Percentiles rank a stretch among this genome's conserved stretches.
Evolutionary conservation across 306 rosid species (phyloP).

Genomic region (Oemleria cerasiformis): DNA sequence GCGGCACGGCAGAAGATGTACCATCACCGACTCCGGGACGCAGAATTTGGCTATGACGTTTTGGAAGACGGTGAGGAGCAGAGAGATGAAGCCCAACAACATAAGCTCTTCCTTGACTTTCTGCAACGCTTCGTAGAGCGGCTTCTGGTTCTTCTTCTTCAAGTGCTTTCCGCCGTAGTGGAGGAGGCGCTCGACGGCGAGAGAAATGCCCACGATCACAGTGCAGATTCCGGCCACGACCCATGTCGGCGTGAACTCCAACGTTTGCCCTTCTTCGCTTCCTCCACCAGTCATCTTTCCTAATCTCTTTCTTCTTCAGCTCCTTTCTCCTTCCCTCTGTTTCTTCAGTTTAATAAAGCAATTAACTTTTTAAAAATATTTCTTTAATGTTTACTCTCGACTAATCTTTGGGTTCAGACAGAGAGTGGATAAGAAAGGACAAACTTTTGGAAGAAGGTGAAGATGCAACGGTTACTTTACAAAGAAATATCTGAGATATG

Average conservation of each 20-base stretch:
- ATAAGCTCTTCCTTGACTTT: constrained; percentile 92
- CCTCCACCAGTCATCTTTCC: constrained; percentile 49
- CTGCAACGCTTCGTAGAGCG: constrained; percentile 85
- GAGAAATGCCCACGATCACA: constrained; percentile 74
- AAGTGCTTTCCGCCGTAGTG: constrained; percentile 59
- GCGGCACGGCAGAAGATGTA: constrained; percentile 73
- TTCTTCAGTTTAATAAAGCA: neutral
- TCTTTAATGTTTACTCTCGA: neutral
- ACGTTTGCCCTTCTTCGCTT: constrained; percentile 39
- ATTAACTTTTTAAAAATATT: too few species aligned
- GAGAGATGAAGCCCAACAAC: constrained; percentile 89
- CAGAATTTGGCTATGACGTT: constrained; percentile 64
- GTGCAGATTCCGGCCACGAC: constrained; percentile 75
- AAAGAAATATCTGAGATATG: too few species aligned
- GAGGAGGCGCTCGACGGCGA: constrained; percentile 65
- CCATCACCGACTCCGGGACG: constrained; percentile 28
- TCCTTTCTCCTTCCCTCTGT: neutral
- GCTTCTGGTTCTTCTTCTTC: constrained; percentile 57
- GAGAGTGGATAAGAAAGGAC: too few species aligned
- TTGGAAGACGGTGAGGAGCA: constrained; percentile 77
- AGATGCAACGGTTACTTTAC: too few species aligned
- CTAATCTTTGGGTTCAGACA: too few species aligned
- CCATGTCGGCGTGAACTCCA: constrained; percentile 90
- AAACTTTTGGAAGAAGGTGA: too few species aligned
- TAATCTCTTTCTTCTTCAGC: neutral